A percentile compares a stretch with the other conserved stretches of the same genome.
These are phyloP conservation scores for Stachybotrys echinatus DNA, from an alignment of 2,329 filamentous ascomycete species.

Conservation along the genomic window DNA sequence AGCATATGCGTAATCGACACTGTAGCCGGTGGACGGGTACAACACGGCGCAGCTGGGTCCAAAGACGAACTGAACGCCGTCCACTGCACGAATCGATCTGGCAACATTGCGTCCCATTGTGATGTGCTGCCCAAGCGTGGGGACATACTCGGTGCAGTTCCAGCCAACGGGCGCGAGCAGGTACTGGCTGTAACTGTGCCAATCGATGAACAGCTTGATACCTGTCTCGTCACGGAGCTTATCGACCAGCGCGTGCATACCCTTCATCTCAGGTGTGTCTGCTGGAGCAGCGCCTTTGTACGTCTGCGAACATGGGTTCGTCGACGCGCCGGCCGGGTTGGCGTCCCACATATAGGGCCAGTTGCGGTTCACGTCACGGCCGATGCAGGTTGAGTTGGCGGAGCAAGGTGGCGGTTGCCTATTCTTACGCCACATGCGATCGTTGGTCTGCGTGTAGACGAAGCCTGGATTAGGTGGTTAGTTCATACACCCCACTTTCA, in stretches of 20 bases:
- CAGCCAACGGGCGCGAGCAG: conserved; percentile 37
- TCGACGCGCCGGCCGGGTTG: conserved; percentile 32
- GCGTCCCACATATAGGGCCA: conserved; percentile 42
- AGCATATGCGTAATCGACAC: conserved; percentile 13
- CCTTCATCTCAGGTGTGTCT: conserved; percentile 41
- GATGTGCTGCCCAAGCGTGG: conserved; percentile 28
- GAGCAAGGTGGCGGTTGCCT: conserved; percentile 25
- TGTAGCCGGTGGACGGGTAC: conserved; percentile 13
- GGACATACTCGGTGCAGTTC: conserved; percentile 28
- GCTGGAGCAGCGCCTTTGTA: conserved; percentile 33
- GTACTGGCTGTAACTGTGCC: conserved; percentile 51
- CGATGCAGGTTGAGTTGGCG: conserved; percentile 27
- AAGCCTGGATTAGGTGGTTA: conserved; percentile 25
- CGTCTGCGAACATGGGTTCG: conserved; percentile 37
- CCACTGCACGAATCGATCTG: conserved; percentile 10
- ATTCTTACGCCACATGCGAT: conserved; percentile 45
- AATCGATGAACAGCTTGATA: conserved; percentile 53
- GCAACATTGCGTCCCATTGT: conserved; percentile 20
- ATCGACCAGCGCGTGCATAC: conserved; percentile 18
- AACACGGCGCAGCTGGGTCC: conserved; percentile 13
- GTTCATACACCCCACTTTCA: neutral
- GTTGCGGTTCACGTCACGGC: conserved; percentile 46
- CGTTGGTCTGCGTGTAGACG: conserved; percentile 35
- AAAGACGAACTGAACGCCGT: conserved; percentile 10
- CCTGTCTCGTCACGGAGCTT: conserved; percentile 24